Conservation (phyloP, 139 green algal species). For the Chara braunii region DNA sequence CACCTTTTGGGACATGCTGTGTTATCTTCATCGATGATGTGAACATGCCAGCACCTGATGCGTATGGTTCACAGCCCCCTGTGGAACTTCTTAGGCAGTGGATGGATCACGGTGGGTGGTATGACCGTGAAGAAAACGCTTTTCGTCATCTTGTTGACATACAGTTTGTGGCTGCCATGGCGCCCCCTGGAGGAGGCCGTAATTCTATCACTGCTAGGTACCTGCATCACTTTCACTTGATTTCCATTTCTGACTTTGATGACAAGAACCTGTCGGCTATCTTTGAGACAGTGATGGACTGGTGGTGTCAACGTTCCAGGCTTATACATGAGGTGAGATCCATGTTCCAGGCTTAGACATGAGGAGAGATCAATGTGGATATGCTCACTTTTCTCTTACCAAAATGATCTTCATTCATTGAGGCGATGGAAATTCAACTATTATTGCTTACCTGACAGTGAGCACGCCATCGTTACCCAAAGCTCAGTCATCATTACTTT, state of each 20-base stretch:
- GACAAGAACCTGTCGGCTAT: constrained; percentile 56
- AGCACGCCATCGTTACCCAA: too few species aligned
- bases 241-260: constrained; percentile 46
- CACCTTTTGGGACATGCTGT: constrained; percentile 22
- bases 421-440: too few species aligned
- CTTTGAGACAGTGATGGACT: constrained; percentile 55
- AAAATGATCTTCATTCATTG: too few species aligned
- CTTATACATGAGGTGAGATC: too few species aligned
- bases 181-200: constrained; percentile 42
- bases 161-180: constrained; percentile 40
- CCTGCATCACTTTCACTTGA: constrained; percentile 42
- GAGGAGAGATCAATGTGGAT: not conserved
- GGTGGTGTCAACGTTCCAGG: too few species aligned
- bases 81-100: constrained; percentile 49
- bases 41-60: constrained; percentile 48
- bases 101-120: constrained; percentile 46
- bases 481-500: too few species aligned
- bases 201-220: constrained; percentile 41
- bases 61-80: constrained; percentile 45
- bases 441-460: too few species aligned
- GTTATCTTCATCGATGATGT: constrained; percentile 48
- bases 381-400: not conserved
- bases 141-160: constrained; percentile 44
- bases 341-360: too few species aligned
- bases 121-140: constrained; percentile 38